Conservation (phyloP, 2,329 filamentous ascomycete species). For the Trichoderma guizhouense region DNA sequence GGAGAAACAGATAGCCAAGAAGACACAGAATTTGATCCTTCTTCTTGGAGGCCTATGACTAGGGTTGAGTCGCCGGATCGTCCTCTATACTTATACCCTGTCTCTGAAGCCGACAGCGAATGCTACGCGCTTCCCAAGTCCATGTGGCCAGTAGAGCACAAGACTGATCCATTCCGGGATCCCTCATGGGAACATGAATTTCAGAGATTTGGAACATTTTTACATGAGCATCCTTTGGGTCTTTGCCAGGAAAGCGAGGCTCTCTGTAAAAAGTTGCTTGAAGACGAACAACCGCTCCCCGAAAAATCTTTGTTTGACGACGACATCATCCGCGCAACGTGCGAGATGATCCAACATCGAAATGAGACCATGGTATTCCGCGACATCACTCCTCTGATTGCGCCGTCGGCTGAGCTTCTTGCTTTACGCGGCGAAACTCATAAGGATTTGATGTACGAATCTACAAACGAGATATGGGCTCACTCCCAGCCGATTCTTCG, state of each 20-base stretch:
- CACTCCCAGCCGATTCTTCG: constrained; percentile 36
- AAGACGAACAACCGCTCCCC: constrained; percentile 31
- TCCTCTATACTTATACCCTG: not conserved
- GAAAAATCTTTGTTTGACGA: constrained; percentile 36
- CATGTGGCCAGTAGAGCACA: not conserved
- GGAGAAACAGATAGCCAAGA: not conserved
- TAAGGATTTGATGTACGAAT: constrained; percentile 37
- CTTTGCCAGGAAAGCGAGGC: not conserved
- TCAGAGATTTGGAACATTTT: not conserved
- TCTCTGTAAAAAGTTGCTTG: constrained; percentile 27
- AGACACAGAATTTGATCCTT: not conserved
- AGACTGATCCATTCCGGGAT: not conserved
- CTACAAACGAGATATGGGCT: constrained; percentile 42
- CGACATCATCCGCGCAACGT: constrained; percentile 36
- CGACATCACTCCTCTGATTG: constrained; percentile 37
- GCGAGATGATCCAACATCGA: constrained; percentile 28
- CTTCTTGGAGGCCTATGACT: not conserved
- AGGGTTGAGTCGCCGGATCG: not conserved
- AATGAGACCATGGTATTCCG: constrained; percentile 37
- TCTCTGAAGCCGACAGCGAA: not conserved
- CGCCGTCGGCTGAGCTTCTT: constrained; percentile 39
- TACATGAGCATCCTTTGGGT: not conserved
- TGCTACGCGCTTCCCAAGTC: not conserved
- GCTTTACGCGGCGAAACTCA: constrained; percentile 27
- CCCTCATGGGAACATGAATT: not conserved